phyloP scores from a whole-genome alignment of 495 filamentous ascomycete genomes.

The Glarea lozoyensis region DNA sequence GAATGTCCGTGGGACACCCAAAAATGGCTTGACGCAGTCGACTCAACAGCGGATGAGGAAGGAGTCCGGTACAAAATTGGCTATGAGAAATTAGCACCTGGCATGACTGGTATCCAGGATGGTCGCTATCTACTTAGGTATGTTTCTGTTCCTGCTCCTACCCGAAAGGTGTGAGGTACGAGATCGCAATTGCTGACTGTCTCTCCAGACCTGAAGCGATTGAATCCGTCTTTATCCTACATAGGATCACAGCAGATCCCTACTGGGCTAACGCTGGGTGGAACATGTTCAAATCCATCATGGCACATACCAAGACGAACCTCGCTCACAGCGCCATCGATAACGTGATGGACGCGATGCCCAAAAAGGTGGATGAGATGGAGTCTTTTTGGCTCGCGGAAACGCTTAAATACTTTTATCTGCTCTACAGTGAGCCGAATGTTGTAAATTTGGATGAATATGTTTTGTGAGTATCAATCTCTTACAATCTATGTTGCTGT shows the following conservation, averaged over 20 bases:
- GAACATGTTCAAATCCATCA: slow-evolving; percentile 46
- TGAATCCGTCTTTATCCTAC: slow-evolving; percentile 54
- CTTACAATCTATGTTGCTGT: neutral
- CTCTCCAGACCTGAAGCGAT: slow-evolving; percentile 48
- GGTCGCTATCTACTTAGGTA: slow-evolving; percentile 18
- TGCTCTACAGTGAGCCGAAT: slow-evolving; percentile 69
- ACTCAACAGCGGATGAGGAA: slow-evolving; percentile 26
- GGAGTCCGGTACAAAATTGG: slow-evolving; percentile 6
- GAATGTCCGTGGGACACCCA: slow-evolving; percentile 71
- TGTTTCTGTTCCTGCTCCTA: neutral
- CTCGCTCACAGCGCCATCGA: slow-evolving; percentile 36
- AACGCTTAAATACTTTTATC: slow-evolving; percentile 89
- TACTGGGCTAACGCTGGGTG: slow-evolving; percentile 48
- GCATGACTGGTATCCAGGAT: slow-evolving; percentile 14
- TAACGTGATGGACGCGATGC: slow-evolving; percentile 23
- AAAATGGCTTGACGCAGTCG: slow-evolving; percentile 43
- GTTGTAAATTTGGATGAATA: slow-evolving; percentile 51
- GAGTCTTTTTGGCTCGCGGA: slow-evolving; percentile 66
- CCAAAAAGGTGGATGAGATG: slow-evolving; percentile 37
- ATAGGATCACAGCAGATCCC: slow-evolving; percentile 47
- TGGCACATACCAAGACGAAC: slow-evolving; percentile 31
- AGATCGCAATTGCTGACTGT: neutral
- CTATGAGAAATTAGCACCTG: slow-evolving; percentile 8
- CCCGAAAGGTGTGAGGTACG: slow-evolving; percentile 4
- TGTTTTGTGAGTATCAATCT: slow-evolving; percentile 22